Conservation (phyloP, 352 stramenopile genomes). For the Phytophthora syringae region DNA sequence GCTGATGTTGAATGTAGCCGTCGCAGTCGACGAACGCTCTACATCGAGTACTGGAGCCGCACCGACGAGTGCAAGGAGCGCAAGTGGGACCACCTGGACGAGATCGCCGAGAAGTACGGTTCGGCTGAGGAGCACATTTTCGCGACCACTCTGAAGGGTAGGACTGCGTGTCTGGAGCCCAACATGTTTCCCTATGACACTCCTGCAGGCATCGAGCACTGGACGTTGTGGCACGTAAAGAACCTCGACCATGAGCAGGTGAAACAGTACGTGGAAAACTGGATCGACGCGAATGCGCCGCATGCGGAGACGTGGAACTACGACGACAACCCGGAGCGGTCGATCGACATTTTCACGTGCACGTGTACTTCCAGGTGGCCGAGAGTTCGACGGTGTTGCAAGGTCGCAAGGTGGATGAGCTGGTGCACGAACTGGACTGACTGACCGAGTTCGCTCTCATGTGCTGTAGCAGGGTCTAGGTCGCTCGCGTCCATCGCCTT, state of each 20-base stretch:
- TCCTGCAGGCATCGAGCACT: slow-evolving; percentile 88
- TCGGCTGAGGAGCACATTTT: slow-evolving; percentile 86
- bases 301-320: slow-evolving; percentile 87
- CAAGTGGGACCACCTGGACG: slow-evolving; percentile 90
- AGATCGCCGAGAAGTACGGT: slow-evolving; percentile 79
- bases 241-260: slow-evolving; percentile 83
- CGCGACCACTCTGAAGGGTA: slow-evolving; percentile 80
- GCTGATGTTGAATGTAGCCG: slow-evolving; percentile 69
- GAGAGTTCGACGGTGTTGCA: slow-evolving; percentile 62
- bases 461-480: slow-evolving; percentile 32
- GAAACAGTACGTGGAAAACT: slow-evolving; percentile 90
- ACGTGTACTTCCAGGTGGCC: slow-evolving; percentile 87
- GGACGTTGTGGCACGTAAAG: slow-evolving; percentile 85
- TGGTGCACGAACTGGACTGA: slow-evolving; percentile 81
- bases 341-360: slow-evolving; percentile 91
- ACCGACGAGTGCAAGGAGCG: slow-evolving; percentile 89
- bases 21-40: slow-evolving; percentile 76
- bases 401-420: slow-evolving; percentile 64
- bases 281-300: slow-evolving; percentile 86
- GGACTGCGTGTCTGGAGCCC: slow-evolving; percentile 81
- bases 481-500: slow-evolving; percentile 18
- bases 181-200: slow-evolving; percentile 93
- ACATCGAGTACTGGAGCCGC: slow-evolving; percentile 90
- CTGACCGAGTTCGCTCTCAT: slow-evolving; percentile 24
- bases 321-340: slow-evolving; percentile 89